phyloP scores from a whole-genome alignment of 2,329 filamentous ascomycete genomes.

The Trichophyton rubrum region DNA sequence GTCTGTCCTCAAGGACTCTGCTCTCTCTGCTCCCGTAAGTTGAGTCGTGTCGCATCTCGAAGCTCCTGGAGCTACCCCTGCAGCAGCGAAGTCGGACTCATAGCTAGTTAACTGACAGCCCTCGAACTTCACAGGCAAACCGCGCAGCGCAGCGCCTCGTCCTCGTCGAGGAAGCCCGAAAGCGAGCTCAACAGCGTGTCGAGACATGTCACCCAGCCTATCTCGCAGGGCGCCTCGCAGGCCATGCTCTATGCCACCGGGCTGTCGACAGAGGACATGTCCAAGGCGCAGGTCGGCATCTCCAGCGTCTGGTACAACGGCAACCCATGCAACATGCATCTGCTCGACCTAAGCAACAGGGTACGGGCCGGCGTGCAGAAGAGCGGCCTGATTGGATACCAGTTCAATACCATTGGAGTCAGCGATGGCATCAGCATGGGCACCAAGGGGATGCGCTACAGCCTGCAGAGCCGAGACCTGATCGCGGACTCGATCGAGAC shows the following conservation, averaged over 20 bases:
- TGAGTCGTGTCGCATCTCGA: background rate
- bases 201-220: slow-evolving; percentile 79
- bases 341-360: slow-evolving; percentile 73
- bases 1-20: slow-evolving; percentile 8
- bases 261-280: slow-evolving; percentile 72
- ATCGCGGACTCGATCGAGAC: slow-evolving; percentile 98
- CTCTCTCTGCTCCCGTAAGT: slow-evolving; percentile 9
- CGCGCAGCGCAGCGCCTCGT: slow-evolving; percentile 4
- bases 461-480: slow-evolving; percentile 83
- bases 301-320: slow-evolving; percentile 97
- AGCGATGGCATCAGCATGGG: slow-evolving; percentile 98
- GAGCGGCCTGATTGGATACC: slow-evolving; percentile 77
- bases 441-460: slow-evolving; percentile 92
- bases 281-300: slow-evolving; percentile 94
- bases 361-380: slow-evolving; percentile 61
- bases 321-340: slow-evolving; percentile 98
- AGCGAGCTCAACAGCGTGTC: slow-evolving; percentile 67
- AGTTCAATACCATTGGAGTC: slow-evolving; percentile 98
- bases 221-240: slow-evolving; percentile 95
- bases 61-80: background rate
- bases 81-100: background rate
- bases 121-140: background rate
- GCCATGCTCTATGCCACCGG: slow-evolving; percentile 98
- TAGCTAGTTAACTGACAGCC: background rate
- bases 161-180: slow-evolving; percentile 11